Evolutionary conservation across 164 flowering plant species (phyloP).

Genomic region (Echeveria elegans): DNA sequence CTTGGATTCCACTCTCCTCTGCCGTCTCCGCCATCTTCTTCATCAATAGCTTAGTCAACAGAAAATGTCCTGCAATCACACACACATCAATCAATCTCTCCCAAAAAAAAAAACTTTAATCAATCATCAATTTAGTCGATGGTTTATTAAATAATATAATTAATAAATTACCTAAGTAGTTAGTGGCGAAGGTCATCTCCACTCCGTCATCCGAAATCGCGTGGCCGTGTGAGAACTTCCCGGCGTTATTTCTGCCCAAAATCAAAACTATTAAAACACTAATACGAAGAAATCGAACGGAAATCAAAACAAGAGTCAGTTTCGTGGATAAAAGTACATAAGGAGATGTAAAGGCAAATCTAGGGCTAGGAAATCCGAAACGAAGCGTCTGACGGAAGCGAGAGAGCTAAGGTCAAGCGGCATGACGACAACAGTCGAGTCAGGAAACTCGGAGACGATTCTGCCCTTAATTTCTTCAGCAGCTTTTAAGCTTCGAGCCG

Average conservation of each 20-base stretch:
- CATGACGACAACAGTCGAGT: conserved; percentile 59
- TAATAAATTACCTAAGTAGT: conserved; percentile 53
- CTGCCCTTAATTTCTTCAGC: conserved; percentile 74
- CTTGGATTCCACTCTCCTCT: conserved; percentile 51
- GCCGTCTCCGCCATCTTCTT: conserved; percentile 78
- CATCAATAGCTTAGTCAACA: conserved; percentile 67
- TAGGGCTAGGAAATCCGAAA: conserved; percentile 40
- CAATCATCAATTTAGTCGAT: not conserved
- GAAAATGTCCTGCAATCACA: conserved; percentile 61
- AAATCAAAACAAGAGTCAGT: conserved; percentile 13
- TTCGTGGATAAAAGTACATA: conserved; percentile 29
- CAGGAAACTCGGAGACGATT: conserved; percentile 57
- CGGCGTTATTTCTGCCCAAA: conserved; percentile 79
- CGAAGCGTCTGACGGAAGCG: conserved; percentile 54
- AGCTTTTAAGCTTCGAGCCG: conserved; percentile 68
- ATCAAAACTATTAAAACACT: not conserved
- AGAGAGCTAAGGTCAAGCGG: conserved; percentile 90
- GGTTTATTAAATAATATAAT: too few species aligned
- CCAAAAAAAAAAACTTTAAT: not conserved
- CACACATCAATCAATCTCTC: not conserved
- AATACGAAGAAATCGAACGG: not conserved
- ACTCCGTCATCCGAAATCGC: conserved; percentile 80
- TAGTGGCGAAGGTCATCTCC: conserved; percentile 96
- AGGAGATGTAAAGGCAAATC: conserved; percentile 62
- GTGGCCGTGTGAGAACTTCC: conserved; percentile 63